A percentile compares a stretch with the other conserved stretches of the same genome.
Conservation (phyloP, 306 rosid genomes). For the Parietaria judaica region DNA sequence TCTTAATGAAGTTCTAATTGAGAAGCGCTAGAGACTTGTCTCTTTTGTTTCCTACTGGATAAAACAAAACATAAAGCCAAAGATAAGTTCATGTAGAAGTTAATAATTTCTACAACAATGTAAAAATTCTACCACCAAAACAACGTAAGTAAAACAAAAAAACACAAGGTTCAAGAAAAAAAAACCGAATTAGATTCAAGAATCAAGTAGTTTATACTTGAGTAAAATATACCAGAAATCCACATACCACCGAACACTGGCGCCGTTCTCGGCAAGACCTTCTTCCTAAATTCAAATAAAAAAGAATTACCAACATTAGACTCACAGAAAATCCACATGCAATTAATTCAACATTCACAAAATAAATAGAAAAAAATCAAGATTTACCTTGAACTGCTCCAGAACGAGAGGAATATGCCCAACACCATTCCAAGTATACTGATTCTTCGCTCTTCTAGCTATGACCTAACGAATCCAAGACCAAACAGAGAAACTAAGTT, state of each 20-base stretch:
- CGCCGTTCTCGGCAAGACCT: conserved; percentile 26
- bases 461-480: conserved; percentile 22
- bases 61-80: conserved; percentile 4
- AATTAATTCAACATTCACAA: background rate
- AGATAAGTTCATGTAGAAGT: background rate
- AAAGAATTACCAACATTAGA: background rate
- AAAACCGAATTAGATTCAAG: background rate
- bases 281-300: conserved; percentile 30
- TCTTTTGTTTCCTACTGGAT: conserved; percentile 33
- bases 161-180: background rate
- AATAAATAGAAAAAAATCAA: background rate
- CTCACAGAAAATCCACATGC: background rate
- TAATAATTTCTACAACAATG: too few species aligned
- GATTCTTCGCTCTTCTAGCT: conserved; percentile 32
- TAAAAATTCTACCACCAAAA: too few species aligned
- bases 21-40: conserved; percentile 50
- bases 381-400: conserved; percentile 19
- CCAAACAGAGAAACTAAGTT: background rate
- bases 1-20: conserved; percentile 46
- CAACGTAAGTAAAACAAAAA: too few species aligned
- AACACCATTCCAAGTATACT: conserved; percentile 39
- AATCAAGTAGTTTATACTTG: background rate
- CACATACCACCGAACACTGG: conserved; percentile 20
- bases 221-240: background rate
- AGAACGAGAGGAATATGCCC: conserved; percentile 25